Percentiles rank a stretch among this genome's conserved stretches.
Conservation (phyloP, 176 grass and related monocot species). For the Alloteropsis semialata region DNA sequence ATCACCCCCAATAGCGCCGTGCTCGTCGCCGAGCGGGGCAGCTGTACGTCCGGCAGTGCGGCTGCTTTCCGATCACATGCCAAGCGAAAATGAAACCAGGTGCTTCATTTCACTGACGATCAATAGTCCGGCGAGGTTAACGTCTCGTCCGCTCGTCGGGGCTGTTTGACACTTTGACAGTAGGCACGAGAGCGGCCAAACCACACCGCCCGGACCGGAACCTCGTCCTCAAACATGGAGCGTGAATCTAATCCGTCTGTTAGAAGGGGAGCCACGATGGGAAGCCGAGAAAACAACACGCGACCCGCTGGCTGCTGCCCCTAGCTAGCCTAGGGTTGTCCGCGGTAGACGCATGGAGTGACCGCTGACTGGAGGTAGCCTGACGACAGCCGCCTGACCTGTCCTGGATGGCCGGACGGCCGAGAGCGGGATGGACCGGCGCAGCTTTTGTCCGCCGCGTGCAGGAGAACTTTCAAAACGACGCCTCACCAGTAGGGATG, state of each 20-base stretch:
- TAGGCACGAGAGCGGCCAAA: not conserved
- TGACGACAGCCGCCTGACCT: not conserved
- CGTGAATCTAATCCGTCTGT: not conserved
- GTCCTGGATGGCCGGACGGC: not conserved
- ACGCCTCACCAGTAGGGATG: not conserved
- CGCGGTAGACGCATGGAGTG: not conserved
- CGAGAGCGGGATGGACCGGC: not conserved
- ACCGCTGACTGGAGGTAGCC: conserved; percentile 2
- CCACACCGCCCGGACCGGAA: not conserved
- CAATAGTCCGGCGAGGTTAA: conserved; percentile 11
- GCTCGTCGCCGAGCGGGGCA: not conserved
- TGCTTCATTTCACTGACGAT: not conserved
- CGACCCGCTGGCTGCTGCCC: not conserved
- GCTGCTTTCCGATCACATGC: not conserved
- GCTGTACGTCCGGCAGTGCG: not conserved
- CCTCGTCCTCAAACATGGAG: not conserved
- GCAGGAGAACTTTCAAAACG: not conserved
- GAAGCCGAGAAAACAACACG: not conserved
- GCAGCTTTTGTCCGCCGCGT: conserved; percentile 28
- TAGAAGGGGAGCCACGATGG: not conserved
- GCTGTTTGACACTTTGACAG: not conserved
- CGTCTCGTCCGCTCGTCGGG: not conserved
- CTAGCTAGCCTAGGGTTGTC: not conserved
- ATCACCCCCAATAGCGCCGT: not conserved
- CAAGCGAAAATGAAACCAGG: not conserved